A percentile compares a stretch with the other conserved stretches of the same genome.
phyloP scores from a whole-genome alignment of 2,329 filamentous ascomycete genomes.

The Sclerotinia spermophila region DNA sequence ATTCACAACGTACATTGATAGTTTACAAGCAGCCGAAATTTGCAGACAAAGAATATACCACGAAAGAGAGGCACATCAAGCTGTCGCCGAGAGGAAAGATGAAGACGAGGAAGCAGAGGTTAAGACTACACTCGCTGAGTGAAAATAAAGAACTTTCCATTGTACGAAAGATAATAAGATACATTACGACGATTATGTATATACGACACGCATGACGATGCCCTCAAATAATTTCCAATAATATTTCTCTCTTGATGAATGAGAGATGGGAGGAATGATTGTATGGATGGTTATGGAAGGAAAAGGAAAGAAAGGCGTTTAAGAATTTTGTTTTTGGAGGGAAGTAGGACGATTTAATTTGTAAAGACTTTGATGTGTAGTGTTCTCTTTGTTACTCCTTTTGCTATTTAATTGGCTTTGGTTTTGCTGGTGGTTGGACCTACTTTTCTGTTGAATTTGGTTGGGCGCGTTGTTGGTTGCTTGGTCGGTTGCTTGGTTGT shows the following conservation, averaged over 20 bases:
- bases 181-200: conserved; percentile 15
- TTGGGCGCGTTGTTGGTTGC: not conserved
- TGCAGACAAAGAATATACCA: conserved; percentile 66
- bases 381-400: not conserved
- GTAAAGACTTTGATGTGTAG: not conserved
- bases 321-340: not conserved
- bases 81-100: conserved; percentile 24
- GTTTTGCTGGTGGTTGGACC: not conserved
- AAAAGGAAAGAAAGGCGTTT: conserved; percentile 3
- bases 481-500: not conserved
- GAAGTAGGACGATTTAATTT: not conserved
- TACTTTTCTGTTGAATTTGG: not conserved
- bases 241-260: not conserved
- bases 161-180: not conserved
- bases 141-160: not conserved
- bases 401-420: not conserved
- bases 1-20: conserved; percentile 92
- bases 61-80: conserved; percentile 46
- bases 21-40: conserved; percentile 65
- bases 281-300: not conserved
- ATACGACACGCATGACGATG: conserved; percentile 8
- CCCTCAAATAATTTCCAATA: not conserved
- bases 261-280: not conserved
- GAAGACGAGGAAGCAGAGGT: conserved; percentile 21
- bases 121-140: conserved; percentile 1